A percentile compares a stretch with the other conserved stretches of the same genome.
Evolutionary conservation across 176 grass and related monocot genomes (phyloP).

Genomic region (Dendrocalamus sinicus): DNA sequence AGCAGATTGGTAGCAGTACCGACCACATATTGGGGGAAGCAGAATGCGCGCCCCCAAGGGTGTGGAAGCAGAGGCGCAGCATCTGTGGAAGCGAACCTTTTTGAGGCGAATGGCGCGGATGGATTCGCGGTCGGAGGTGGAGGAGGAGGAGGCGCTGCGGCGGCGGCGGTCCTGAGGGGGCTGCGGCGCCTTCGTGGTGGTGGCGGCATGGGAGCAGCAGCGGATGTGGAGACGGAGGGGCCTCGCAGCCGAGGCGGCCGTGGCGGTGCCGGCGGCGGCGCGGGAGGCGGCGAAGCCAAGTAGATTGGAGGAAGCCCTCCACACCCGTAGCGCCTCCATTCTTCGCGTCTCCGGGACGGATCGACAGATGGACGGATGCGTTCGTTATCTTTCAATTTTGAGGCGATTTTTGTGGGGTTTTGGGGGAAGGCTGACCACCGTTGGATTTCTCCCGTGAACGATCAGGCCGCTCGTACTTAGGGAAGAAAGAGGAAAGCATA

Average conservation of each 20-base stretch:
- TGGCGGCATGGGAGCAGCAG: slow-evolving; percentile 54
- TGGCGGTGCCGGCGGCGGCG: slow-evolving; percentile 32
- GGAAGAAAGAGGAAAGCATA: neutral
- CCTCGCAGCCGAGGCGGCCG: slow-evolving; percentile 30
- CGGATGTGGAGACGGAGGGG: slow-evolving; percentile 32
- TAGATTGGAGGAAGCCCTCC: slow-evolving; percentile 78
- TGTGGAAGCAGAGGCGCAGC: neutral
- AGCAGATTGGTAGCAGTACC: slow-evolving; percentile 15
- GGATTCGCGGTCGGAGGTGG: slow-evolving; percentile 92
- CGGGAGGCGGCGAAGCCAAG: slow-evolving; percentile 53
- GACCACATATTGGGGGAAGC: neutral
- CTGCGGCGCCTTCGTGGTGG: slow-evolving; percentile 43
- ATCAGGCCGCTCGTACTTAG: neutral
- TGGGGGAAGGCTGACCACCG: neutral
- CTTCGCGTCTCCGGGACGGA: neutral
- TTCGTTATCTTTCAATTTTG: slow-evolving; percentile 39
- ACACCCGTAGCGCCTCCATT: slow-evolving; percentile 75
- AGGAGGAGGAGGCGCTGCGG: slow-evolving; percentile 58
- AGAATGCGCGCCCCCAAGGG: neutral
- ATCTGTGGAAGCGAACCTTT: slow-evolving; percentile 51
- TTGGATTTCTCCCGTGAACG: neutral
- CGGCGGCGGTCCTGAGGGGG: slow-evolving; percentile 55
- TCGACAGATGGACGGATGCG: neutral
- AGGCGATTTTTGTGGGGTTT: slow-evolving; percentile 15
- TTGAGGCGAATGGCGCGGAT: slow-evolving; percentile 92